Conservation (phyloP, 768 basidiomycete species). For the Pisolithus albus region DNA sequence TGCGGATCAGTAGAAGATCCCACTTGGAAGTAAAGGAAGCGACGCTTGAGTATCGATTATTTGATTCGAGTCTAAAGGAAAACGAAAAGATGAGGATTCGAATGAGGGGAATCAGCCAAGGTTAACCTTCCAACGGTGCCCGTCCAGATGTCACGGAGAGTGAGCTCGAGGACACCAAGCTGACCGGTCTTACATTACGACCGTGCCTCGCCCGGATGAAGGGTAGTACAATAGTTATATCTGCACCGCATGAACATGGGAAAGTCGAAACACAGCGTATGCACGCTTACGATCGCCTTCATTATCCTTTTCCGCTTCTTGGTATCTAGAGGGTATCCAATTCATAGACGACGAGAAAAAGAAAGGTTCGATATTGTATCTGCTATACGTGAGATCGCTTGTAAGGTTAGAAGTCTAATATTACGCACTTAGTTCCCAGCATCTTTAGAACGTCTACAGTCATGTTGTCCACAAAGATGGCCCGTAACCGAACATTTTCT, state of each 20-base stretch:
- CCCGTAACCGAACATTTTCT: conserved; percentile 35
- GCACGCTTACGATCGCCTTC: conserved; percentile 49
- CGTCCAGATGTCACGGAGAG: neutral
- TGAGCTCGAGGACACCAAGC: neutral
- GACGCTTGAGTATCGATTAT: conserved; percentile 50
- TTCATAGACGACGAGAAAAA: conserved; percentile 58
- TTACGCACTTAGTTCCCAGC: conserved; percentile 45
- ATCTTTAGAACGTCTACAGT: conserved; percentile 47
- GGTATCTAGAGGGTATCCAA: conserved; percentile 63
- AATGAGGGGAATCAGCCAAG: neutral
- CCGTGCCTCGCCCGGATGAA: conserved; percentile 40
- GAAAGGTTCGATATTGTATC: conserved; percentile 56
- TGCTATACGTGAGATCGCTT: neutral
- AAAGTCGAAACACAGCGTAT: conserved; percentile 13
- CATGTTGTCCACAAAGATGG: conserved; percentile 45
- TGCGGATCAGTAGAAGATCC: conserved; percentile 4
- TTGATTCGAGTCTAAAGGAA: conserved; percentile 9
- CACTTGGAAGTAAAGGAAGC: conserved; percentile 30
- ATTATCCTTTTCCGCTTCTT: conserved; percentile 35
- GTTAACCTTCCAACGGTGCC: conserved; percentile 7
- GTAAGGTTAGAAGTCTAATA: neutral
- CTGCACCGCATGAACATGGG: conserved; percentile 22
- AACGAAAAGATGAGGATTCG: neutral
- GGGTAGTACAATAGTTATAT: conserved; percentile 50
- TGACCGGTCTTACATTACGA: conserved; percentile 3